Percentiles rank a stretch among this genome's conserved stretches.
Evolutionary conservation across 2,329 filamentous ascomycete species (phyloP).

Genomic region (Xylaria arbuscula): DNA sequence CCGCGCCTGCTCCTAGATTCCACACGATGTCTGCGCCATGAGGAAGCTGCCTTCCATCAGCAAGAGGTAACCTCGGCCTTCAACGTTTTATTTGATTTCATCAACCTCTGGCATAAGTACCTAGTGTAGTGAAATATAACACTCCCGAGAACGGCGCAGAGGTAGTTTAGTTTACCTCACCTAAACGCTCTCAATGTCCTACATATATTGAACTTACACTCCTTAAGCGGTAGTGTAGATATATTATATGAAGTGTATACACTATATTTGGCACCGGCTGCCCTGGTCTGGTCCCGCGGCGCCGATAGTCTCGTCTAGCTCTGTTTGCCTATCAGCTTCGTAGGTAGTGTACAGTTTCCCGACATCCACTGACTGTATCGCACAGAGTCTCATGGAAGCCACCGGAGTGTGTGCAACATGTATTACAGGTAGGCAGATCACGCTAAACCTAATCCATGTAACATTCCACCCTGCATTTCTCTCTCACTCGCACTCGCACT

Average conservation of each 20-base stretch:
- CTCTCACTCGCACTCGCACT: not conserved
- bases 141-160: too few relatives aligned
- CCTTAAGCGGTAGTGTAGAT: not conserved
- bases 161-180: too few relatives aligned
- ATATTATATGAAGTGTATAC: not conserved
- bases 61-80: too few relatives aligned
- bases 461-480: conserved; percentile 5
- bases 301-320: conserved; percentile 19
- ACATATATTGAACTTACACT: not conserved
- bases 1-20: conserved; percentile 1
- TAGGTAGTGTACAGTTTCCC: not conserved
- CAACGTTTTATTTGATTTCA: too few relatives aligned
- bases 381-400: not conserved
- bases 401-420: not conserved
- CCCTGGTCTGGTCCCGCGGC: conserved; percentile 28
- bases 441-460: conserved; percentile 1
- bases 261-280: conserved; percentile 27
- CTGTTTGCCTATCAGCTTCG: conserved; percentile 9
- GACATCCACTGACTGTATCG: not conserved
- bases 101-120: too few relatives aligned
- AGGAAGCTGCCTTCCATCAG: too few relatives aligned
- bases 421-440: conserved; percentile 8
- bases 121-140: too few relatives aligned
- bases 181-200: not conserved
- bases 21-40: too few relatives aligned